Evolutionary conservation across 257 asterid species (phyloP).

Genomic region (Jacaranda mimosifolia): DNA sequence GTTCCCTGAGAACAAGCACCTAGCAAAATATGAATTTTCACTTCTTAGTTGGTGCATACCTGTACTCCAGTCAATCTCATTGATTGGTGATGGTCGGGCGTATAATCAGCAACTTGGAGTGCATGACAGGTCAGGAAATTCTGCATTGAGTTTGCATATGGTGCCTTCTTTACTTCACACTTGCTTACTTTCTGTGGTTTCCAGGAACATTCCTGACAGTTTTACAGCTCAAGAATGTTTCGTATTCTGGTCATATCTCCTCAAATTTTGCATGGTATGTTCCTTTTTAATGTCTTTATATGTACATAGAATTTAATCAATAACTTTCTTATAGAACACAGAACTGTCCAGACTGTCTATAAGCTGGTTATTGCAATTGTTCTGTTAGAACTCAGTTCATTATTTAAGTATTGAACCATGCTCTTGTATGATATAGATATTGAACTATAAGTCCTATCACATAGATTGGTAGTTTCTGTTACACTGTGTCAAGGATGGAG

Average conservation of each 20-base stretch:
- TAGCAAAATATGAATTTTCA: constrained; percentile 40
- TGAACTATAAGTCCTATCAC: constrained; percentile 4
- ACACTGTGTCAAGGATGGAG: neutral
- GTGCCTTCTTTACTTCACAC: constrained; percentile 21
- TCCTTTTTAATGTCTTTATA: constrained; percentile 20
- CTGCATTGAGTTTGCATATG: constrained; percentile 2
- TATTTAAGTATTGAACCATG: neutral
- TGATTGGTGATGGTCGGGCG: constrained; percentile 59
- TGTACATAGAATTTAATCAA: constrained; percentile 14
- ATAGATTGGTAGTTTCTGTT: neutral
- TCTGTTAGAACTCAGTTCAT: constrained; percentile 7
- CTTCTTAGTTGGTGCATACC: constrained; percentile 75
- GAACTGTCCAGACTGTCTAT: neutral
- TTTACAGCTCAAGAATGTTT: constrained; percentile 61
- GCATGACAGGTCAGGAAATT: constrained; percentile 63
- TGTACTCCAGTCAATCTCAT: constrained; percentile 66
- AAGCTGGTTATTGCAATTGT: constrained; percentile 29
- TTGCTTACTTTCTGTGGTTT: constrained; percentile 35
- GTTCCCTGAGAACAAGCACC: constrained; percentile 46
- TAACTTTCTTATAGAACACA: constrained; percentile 6
- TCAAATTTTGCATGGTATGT: constrained; percentile 28
- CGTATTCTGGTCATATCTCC: neutral
- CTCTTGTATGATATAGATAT: constrained; percentile 14
- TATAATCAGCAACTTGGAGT: constrained; percentile 53
- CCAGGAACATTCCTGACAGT: constrained; percentile 60